Evolutionary conservation across 306 rosid species (phyloP).

Genomic region (Mimosa bimucronata): DNA sequence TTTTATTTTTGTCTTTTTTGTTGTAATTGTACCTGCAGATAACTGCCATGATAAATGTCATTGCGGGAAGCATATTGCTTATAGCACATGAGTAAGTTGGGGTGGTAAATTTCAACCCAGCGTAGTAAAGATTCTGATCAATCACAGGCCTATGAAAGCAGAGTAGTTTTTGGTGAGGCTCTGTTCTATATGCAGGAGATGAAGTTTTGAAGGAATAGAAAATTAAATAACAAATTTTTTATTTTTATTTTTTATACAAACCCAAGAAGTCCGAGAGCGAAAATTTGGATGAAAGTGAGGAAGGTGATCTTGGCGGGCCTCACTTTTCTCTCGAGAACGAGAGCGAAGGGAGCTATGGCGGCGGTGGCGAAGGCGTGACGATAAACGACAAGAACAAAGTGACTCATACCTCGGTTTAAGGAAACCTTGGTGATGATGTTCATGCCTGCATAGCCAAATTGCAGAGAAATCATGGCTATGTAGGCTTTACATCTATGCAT

Average conservation of each 20-base stretch:
- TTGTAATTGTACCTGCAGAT: conserved; percentile 61
- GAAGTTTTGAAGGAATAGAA: not conserved
- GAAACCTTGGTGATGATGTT: conserved; percentile 84
- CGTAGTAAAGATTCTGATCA: conserved; percentile 88
- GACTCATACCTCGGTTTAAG: conserved; percentile 90
- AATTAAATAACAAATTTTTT: not conserved
- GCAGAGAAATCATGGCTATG: conserved; percentile 82
- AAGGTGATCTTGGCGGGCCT: conserved; percentile 87
- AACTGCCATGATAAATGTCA: conserved; percentile 90
- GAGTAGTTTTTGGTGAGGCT: not conserved
- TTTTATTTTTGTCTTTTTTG: not conserved
- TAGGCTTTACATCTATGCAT: conserved; percentile 75
- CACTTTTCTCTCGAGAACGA: conserved; percentile 83
- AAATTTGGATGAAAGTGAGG: conserved; percentile 66
- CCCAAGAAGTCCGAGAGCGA: conserved; percentile 91
- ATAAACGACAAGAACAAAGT: conserved; percentile 87
- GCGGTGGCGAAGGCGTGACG: conserved; percentile 91
- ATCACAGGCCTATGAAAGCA: conserved; percentile 72
- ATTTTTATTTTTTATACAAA: conserved; percentile 45
- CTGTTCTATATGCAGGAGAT: not conserved
- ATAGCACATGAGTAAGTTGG: conserved; percentile 91
- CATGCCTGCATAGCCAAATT: conserved; percentile 97
- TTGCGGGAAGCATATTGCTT: conserved; percentile 90
- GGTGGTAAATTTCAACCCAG: conserved; percentile 81
- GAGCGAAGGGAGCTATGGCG: conserved; percentile 88